Percentiles rank a stretch among this genome's conserved stretches.
Conservation (phyloP, 2,329 filamentous ascomycete genomes). For the Ophiostoma triangulosporum region DNA sequence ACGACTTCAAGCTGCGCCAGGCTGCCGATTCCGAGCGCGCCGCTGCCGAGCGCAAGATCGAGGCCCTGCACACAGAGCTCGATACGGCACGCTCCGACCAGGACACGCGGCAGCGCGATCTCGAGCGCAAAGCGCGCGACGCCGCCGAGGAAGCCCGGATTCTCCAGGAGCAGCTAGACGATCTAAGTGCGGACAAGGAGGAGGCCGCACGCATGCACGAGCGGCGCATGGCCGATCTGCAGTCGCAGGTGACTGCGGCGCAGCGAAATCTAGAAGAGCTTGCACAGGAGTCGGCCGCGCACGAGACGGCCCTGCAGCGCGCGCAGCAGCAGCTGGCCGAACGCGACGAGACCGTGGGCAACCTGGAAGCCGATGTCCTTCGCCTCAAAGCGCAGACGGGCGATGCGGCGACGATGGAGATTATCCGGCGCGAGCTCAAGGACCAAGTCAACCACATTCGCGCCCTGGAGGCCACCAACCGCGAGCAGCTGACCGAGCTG, state of each 20-base stretch:
- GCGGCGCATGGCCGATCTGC: conserved; percentile 39
- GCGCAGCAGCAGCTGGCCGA: conserved; percentile 54
- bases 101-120: conserved; percentile 45
- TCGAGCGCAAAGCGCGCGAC: conserved; percentile 58
- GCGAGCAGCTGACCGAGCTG: conserved; percentile 67
- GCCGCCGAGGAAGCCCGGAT: conserved; percentile 58
- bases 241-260: conserved; percentile 34
- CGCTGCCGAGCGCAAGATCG: conserved; percentile 35
- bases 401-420: conserved; percentile 69
- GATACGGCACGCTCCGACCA: conserved; percentile 35
- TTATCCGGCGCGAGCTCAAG: conserved; percentile 77
- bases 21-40: conserved; percentile 42
- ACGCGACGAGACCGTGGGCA: conserved; percentile 56
- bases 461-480: conserved; percentile 64
- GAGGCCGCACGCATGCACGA: conserved; percentile 53
- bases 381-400: conserved; percentile 74
- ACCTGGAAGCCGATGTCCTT: conserved; percentile 71
- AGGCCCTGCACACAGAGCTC: conserved; percentile 37
- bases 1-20: conserved; percentile 60
- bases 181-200: conserved; percentile 47
- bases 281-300: conserved; percentile 42
- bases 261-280: conserved; percentile 41
- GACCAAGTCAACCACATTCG: conserved; percentile 90
- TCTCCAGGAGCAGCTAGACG: conserved; percentile 70
- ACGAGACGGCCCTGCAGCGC: conserved; percentile 42